These are phyloP conservation scores for Misopates orontium DNA, from an alignment of 257 asterid species.

Conservation along the genomic window DNA sequence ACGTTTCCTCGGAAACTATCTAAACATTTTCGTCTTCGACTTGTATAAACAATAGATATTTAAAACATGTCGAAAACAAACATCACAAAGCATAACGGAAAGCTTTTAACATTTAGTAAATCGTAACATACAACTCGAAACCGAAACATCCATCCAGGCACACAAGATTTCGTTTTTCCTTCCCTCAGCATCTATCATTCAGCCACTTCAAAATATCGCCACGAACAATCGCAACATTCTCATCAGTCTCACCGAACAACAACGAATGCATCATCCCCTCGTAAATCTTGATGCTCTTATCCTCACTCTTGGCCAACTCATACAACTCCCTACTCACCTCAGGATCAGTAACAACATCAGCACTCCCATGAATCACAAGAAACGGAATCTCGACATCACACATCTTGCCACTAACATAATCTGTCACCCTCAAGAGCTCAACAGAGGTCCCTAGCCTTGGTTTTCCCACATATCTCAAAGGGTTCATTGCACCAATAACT, in stretches of 20 bases:
- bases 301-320: slow-evolving; percentile 63
- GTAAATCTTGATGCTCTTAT: slow-evolving; percentile 71
- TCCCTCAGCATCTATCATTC: slow-evolving; percentile 43
- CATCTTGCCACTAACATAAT: slow-evolving; percentile 49
- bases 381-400: slow-evolving; percentile 70
- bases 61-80: too few relatives aligned
- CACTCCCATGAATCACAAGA: slow-evolving; percentile 75
- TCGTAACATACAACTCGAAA: too few relatives aligned
- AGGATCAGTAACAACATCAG: slow-evolving; percentile 86
- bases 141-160: too few relatives aligned
- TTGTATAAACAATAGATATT: too few relatives aligned
- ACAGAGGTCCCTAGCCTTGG: slow-evolving; percentile 82
- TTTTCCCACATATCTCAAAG: slow-evolving; percentile 66
- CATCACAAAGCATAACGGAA: too few relatives aligned
- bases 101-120: too few relatives aligned
- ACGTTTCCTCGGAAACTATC: too few relatives aligned
- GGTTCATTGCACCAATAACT: slow-evolving; percentile 56
- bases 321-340: slow-evolving; percentile 80
- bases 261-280: slow-evolving; percentile 96
- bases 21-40: too few relatives aligned
- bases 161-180: too few relatives aligned
- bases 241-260: slow-evolving; percentile 88
- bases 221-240: slow-evolving; percentile 69
- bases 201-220: slow-evolving; percentile 68
- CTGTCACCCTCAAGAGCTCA: slow-evolving; percentile 78